Conservation (phyloP, 2,329 filamentous ascomycete genomes). For the Zopfia rhizophila region DNA sequence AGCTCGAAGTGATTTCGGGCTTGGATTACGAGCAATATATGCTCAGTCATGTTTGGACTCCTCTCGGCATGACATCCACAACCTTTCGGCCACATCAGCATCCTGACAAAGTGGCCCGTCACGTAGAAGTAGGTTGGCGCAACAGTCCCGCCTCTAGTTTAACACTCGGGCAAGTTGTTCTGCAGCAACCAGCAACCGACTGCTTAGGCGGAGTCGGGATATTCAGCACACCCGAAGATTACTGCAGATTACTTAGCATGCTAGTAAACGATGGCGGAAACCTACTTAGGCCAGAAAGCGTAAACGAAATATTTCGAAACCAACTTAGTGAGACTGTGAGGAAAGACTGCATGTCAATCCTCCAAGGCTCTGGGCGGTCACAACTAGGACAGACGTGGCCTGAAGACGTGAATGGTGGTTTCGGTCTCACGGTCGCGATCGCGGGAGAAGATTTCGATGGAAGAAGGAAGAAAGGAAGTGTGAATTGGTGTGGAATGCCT, state of each 20-base stretch:
- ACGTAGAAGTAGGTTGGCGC: constrained; percentile 12
- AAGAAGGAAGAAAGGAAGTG: constrained; percentile 13
- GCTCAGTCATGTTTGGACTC: constrained; percentile 13
- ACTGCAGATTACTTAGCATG: constrained; percentile 11
- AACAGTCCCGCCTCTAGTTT: constrained; percentile 13
- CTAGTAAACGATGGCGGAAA: constrained; percentile 5
- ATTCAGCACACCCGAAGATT: constrained; percentile 18
- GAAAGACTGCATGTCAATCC: constrained; percentile 15
- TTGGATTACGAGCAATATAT: constrained; percentile 13
- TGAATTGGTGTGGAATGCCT: constrained; percentile 20
- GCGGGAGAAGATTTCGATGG: constrained; percentile 14
- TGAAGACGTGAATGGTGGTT: constrained; percentile 12
- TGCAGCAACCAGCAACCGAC: constrained; percentile 12
- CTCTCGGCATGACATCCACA: constrained; percentile 14
- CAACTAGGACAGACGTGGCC: constrained; percentile 13
- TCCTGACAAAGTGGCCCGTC: constrained; percentile 10
- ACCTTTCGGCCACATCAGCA: constrained; percentile 17
- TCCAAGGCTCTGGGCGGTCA: constrained; percentile 8
- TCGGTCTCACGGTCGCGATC: constrained; percentile 14
- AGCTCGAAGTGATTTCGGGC: constrained; percentile 12
- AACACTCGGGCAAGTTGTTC: constrained; percentile 9
- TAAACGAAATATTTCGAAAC: constrained; percentile 5
- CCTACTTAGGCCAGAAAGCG: constrained; percentile 6
- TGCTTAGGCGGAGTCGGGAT: constrained; percentile 19
- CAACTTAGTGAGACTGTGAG: constrained; percentile 9